Base-by-base conservation (phyloP, 2,329 filamentous ascomycete species). In the Orbilia javanica region DNA sequence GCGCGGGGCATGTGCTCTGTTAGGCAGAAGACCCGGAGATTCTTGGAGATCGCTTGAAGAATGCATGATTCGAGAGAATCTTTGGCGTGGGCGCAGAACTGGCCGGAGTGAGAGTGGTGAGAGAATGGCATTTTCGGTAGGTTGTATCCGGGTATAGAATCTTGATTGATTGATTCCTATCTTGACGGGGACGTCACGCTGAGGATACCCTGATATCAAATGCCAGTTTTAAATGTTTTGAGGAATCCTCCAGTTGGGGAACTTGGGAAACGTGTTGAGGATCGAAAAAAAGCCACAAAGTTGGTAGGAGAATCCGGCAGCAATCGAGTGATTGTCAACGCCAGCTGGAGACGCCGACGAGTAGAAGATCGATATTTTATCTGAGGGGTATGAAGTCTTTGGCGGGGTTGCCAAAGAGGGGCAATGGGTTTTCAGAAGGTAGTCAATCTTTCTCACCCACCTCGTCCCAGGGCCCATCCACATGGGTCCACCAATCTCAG, bases 81-180 rank as follows among this genome's bases (percentile, higher is more conserved):
- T 83, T 91, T 90, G 63, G 96, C 96, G 86, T 99, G 96, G 81
- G 91, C 90, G 86, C 96, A 99, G 86, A 99, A 99, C 84, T 99
- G 93, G 80, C 96, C 96, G 42, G 96, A 98, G 86, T 99, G 96
- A 83, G 93, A 97, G 85, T 99, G 96, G 87, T 98, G 96, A 3
- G 96, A 96, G 86, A 97, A 97, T 1, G 95, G 94, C 96, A 98
- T 98, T 15, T 20, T 36, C n/a, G n/a, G n/a, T 20, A 22, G 27
- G 29, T n/a, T n/a, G n/a, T n/a, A n/a, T n/a, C n/a, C n/a, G 52
- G 20, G 27, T 55, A 34, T 34, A 13, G 20, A 18, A 29, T 13
- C 20, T 7, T 7, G n/a, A 39, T 39, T 44, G n/a, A 44, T 34
- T 34, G 31, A 34, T 34, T 34, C n/a, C n/a, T n/a, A n/a, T 11